phyloP scores from a whole-genome alignment of 169 alveolate genomes.

The Perkinsus chesapeaki region DNA sequence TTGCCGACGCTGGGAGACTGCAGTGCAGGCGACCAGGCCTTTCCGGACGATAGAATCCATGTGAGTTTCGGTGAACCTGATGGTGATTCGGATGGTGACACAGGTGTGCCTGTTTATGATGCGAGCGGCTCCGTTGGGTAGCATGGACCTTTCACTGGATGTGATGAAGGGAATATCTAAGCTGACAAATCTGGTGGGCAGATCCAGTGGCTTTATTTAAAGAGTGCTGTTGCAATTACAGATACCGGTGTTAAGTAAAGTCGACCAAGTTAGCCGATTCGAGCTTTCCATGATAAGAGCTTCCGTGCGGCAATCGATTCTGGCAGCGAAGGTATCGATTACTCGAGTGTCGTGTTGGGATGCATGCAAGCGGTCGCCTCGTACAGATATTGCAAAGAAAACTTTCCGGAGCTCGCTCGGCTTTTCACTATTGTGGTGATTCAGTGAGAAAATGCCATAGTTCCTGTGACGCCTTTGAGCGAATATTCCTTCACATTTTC shows the following conservation, averaged over 20 bases:
- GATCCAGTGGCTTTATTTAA: neutral
- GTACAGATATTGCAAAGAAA: neutral
- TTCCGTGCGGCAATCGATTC: neutral
- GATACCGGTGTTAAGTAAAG: neutral
- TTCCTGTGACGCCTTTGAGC: no score
- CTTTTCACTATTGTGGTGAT: no score
- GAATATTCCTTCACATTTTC: neutral
- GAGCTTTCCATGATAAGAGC: neutral
- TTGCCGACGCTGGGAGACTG: neutral
- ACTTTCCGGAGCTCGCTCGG: no score
- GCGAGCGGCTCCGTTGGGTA: neutral
- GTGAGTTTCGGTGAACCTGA: neutral
- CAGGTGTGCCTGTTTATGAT: neutral
- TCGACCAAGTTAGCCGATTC: neutral
- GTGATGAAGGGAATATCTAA: neutral
- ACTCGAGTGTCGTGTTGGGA: neutral
- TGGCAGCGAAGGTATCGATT: neutral
- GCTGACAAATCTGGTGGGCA: neutral
- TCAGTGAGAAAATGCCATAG: no score
- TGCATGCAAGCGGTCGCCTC: neutral
- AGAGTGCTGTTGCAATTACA: neutral
- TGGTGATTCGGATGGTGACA: neutral
- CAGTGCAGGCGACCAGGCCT: neutral
- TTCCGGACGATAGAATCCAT: neutral
- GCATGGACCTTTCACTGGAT: neutral